Percentiles rank a stretch among this genome's conserved stretches.
Evolutionary conservation across 164 flowering plant genomes (phyloP).

Genomic region (Litsea cubeba): DNA sequence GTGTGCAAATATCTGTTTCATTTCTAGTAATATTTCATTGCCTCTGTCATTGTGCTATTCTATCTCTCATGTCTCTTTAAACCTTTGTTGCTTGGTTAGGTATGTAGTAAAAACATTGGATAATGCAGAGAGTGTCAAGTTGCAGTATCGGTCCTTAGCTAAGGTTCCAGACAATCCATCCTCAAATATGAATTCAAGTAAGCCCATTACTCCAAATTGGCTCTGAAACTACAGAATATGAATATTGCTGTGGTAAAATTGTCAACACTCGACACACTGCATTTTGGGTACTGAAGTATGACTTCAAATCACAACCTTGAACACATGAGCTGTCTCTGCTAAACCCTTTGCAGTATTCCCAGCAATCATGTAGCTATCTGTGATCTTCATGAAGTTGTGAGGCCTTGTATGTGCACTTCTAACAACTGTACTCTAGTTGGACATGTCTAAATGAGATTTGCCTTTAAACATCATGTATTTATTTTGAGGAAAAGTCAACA

Average conservation of each 20-base stretch:
- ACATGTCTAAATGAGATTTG: conserved; percentile 1
- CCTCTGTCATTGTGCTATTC: background rate
- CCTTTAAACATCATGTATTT: conserved; percentile 1
- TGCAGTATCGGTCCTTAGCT: conserved; percentile 94
- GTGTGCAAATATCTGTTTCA: background rate
- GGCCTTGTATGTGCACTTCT: background rate
- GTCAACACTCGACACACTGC: background rate
- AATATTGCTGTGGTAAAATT: background rate
- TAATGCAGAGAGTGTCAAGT: conserved; percentile 92
- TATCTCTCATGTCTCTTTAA: background rate
- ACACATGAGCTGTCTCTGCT: background rate
- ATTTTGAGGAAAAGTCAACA: background rate
- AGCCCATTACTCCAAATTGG: conserved; percentile 55
- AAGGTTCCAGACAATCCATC: conserved; percentile 52
- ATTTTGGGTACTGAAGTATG: background rate
- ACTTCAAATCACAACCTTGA: background rate
- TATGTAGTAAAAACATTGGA: conserved; percentile 93
- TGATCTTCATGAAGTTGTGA: background rate
- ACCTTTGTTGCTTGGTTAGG: conserved; percentile 34
- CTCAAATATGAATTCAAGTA: conserved; percentile 34
- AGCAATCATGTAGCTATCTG: background rate
- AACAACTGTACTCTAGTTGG: background rate
- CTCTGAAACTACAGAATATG: conserved; percentile 20
- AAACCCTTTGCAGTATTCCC: background rate
- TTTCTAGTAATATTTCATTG: background rate